These are phyloP conservation scores for Spirogloea muscicola DNA, from an alignment of 139 green algal genomes.

Conservation along the genomic window DNA sequence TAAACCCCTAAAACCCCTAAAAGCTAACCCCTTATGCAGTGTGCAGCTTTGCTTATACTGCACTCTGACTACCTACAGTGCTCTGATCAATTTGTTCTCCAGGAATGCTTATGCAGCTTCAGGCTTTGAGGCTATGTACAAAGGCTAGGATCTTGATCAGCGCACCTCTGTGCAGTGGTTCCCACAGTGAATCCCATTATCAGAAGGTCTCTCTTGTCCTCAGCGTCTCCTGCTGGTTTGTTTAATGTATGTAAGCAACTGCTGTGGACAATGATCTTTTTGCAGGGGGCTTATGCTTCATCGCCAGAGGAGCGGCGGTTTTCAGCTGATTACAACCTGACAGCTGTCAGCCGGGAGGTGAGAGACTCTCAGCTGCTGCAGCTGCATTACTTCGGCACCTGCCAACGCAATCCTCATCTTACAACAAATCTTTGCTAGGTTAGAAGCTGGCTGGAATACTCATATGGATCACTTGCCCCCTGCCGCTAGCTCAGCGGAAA, in stretches of 20 bases:
- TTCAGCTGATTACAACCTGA: constrained; percentile 18
- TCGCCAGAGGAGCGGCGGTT: constrained; percentile 1
- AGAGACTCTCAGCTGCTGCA: not conserved
- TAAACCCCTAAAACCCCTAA: not conserved
- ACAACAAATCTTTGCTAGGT: too few relatives aligned
- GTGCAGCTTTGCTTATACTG: not conserved
- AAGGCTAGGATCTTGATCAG: too few relatives aligned
- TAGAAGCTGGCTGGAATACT: too few relatives aligned
- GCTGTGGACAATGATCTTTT: too few relatives aligned
- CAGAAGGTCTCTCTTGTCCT: not conserved
- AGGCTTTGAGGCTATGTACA: not conserved
- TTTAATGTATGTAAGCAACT: too few relatives aligned
- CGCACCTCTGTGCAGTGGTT: constrained; percentile 1
- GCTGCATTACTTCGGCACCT: not conserved
- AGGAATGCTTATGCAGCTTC: not conserved
- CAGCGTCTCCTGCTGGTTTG: not conserved
- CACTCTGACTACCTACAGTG: not conserved
- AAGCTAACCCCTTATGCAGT: too few relatives aligned
- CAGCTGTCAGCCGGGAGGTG: not conserved
- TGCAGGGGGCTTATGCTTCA: not conserved
- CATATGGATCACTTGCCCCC: too few relatives aligned
- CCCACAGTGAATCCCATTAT: not conserved
- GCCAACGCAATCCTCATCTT: not conserved
- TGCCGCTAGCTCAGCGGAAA: too few relatives aligned
- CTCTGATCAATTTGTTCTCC: not conserved